Evolutionary conservation across 495 filamentous ascomycete genomes (phyloP), one percentile per base, ranked within the genome.

Genomic region (Elaphomyces granulatus): DNA sequence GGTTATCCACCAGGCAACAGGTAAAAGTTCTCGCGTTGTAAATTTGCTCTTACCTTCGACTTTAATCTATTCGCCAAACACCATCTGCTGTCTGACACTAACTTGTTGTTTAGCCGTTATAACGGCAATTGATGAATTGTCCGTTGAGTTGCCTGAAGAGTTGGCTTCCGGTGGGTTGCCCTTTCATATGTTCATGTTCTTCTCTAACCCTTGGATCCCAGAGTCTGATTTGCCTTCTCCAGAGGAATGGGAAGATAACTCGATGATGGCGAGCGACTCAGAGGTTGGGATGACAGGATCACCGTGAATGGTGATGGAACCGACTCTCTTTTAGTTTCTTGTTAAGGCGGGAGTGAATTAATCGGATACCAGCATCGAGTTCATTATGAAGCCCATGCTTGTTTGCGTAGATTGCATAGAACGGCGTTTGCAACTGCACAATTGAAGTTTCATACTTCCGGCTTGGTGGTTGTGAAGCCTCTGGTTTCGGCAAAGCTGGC

Each of bases 201-300:
- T 42, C 35, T 36, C 19, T 20, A 37, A 26, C 34, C 38, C 49
- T 16, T 33, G 39, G 12, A 15, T 12, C 38, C 38, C 60, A 68
- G 62, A 59, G 36, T 64, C 64, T 52, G 60, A 68, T 48, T 20
- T 58, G 28, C 48, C 53, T 43, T 66, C 61, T 38, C 42, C 55
- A 36, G 62, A 67, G 28, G 62, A 64, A 45, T 67, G 64, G 64
- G 64, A 66, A 42, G 58, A 60, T 20, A 56, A 61, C 26, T 67
- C 62, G n/a, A 47, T 46, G 15, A 47, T 67, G 45, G 60, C 55
- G 15, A 64, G 59, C 23, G 64, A 66, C 46, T 66, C 62, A 14
- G 64, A 67, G 18, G 50, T 60, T 45, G 60, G 62, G 15, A 36
- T 62, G 20, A 52, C 47, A n/a, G 59, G 54, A 17, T 53, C 57